Percentiles rank a stretch among this genome's conserved stretches.
Evolutionary conservation across 2,329 filamentous ascomycete genomes (phyloP).

Genomic region (Orbilia ellipsospora): DNA sequence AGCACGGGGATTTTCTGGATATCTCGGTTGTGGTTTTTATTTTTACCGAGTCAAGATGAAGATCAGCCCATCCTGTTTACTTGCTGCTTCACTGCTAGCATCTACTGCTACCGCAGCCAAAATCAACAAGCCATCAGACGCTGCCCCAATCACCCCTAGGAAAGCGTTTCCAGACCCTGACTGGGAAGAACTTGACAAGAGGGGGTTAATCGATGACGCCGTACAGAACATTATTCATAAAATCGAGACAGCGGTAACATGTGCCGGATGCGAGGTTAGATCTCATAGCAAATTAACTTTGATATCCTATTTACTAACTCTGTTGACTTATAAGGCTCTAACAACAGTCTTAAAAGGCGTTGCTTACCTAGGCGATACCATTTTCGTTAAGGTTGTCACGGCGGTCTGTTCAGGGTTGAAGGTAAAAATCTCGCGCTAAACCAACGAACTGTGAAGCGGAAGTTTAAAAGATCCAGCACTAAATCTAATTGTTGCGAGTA

Average conservation of each 20-base stretch:
- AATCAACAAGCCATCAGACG: neutral
- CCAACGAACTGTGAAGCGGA: neutral
- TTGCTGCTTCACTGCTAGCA: conserved; percentile 37
- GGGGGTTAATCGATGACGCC: conserved; percentile 34
- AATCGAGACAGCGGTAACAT: conserved; percentile 42
- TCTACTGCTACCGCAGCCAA: conserved; percentile 16
- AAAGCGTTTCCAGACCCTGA: conserved; percentile 49
- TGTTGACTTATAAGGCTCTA: conserved; percentile 17
- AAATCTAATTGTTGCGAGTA: conserved; percentile 1
- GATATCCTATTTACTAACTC: neutral
- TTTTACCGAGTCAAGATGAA: conserved; percentile 28
- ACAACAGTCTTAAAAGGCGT: conserved; percentile 47
- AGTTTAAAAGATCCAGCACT: neutral
- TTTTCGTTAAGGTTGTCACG: conserved; percentile 44
- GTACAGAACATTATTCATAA: conserved; percentile 44
- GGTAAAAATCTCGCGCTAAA: neutral
- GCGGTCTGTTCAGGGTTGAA: conserved; percentile 43
- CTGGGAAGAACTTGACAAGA: conserved; percentile 40
- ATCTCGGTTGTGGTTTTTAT: neutral
- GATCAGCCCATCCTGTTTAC: conserved; percentile 15
- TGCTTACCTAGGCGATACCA: conserved; percentile 32
- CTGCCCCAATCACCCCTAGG: conserved; percentile 38
- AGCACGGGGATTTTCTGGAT: too few relatives aligned
- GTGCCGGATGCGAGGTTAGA: conserved; percentile 40
- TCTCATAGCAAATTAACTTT: neutral